These are phyloP conservation scores for Xylariaceae sp. DNA, from an alignment of 2,329 filamentous ascomycete species.

Conservation along the genomic window DNA sequence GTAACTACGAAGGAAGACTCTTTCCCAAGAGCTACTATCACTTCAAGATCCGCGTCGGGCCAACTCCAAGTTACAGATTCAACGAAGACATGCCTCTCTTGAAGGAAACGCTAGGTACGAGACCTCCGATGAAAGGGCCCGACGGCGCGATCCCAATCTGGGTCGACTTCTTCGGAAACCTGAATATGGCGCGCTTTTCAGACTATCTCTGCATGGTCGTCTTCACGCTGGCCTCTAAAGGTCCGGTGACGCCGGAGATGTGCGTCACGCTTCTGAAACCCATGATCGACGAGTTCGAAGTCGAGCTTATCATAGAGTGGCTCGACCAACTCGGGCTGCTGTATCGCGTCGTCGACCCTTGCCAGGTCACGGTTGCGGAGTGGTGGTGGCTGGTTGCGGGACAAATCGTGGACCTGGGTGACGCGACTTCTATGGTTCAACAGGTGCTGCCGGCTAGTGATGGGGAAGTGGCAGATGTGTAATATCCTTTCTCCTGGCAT, in stretches of 20 bases:
- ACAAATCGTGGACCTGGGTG: constrained; percentile 24
- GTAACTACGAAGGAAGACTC: constrained; percentile 68
- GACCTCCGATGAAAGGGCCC: constrained; percentile 43
- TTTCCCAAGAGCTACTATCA: constrained; percentile 64
- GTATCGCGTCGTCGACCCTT: constrained; percentile 37
- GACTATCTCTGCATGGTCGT: constrained; percentile 61
- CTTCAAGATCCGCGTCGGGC: constrained; percentile 59
- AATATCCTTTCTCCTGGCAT: too few species aligned
- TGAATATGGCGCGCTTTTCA: constrained; percentile 61
- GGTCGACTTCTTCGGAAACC: constrained; percentile 64
- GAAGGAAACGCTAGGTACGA: constrained; percentile 32
- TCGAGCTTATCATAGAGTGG: constrained; percentile 58
- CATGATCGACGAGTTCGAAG: constrained; percentile 62
- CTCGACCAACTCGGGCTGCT: constrained; percentile 52
- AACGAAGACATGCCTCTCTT: constrained; percentile 49
- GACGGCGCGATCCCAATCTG: constrained; percentile 63
- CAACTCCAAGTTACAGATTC: constrained; percentile 57
- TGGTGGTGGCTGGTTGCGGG: constrained; percentile 67
- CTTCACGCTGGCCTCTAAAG: constrained; percentile 61
- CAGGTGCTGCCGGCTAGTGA: too few species aligned
- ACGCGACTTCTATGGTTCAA: background rate
- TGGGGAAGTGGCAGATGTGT: too few species aligned
- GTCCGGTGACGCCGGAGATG: constrained; percentile 52
- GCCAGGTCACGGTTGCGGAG: constrained; percentile 50
- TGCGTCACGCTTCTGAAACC: constrained; percentile 56